Evolutionary conservation across 108 stramenopile species (phyloP).

Genomic region (Parietichytrium sp.): DNA sequence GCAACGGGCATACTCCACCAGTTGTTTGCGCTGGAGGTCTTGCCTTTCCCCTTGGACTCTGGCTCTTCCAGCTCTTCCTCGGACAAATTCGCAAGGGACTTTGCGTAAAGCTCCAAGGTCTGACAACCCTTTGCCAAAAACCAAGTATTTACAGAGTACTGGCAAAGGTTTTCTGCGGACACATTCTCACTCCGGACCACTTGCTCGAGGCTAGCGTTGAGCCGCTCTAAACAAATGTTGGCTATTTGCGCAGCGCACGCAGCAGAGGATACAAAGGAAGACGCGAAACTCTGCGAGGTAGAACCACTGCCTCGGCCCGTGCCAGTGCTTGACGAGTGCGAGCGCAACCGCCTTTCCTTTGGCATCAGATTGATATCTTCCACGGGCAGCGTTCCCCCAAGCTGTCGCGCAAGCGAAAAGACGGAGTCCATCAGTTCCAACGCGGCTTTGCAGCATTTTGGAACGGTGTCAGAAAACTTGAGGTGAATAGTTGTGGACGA

Average conservation of each 20-base stretch:
- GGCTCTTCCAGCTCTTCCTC: background rate
- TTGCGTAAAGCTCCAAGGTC: too few species aligned
- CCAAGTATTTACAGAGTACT: constrained; percentile 27
- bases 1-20: background rate
- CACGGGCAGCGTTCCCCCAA: background rate
- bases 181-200: background rate
- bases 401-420: constrained; percentile 6
- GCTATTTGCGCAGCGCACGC: background rate
- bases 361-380: background rate
- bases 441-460: background rate
- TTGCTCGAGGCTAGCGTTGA: background rate
- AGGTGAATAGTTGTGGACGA: background rate
- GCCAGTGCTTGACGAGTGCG: background rate
- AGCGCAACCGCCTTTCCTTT: too few species aligned
- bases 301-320: too few species aligned
- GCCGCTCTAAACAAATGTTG: background rate
- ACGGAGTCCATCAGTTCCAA: background rate
- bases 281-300: too few species aligned
- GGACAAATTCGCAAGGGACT: too few species aligned
- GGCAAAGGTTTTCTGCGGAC: background rate
- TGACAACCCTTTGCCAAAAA: too few species aligned
- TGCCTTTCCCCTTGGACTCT: background rate
- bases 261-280: background rate
- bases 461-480: background rate
- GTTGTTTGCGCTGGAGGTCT: background rate